phyloP scores from a whole-genome alignment of 1,139 yeast genomes.

The Yamadazyma atmosphaerica region DNA sequence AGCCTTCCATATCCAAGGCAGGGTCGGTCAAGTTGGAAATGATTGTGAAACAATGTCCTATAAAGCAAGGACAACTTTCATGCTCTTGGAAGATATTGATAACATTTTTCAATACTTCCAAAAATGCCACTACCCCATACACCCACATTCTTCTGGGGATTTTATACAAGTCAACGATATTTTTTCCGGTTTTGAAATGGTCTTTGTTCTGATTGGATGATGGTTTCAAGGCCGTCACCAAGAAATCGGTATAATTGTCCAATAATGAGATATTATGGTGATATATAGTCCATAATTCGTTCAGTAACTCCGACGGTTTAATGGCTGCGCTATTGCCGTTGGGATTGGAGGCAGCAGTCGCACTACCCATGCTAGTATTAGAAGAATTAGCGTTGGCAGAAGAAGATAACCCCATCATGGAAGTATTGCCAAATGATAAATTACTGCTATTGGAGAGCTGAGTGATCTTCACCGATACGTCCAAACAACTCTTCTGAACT shows the following conservation, averaged over 20 bases:
- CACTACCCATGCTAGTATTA: conserved; percentile 3
- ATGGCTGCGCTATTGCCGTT: conserved; percentile 9
- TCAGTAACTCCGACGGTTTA: conserved; percentile 52
- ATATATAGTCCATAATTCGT: conserved; percentile 71
- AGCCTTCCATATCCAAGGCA: conserved; percentile 60
- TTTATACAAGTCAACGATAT: conserved; percentile 71
- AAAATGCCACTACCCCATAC: conserved; percentile 73
- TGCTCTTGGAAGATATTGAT: conserved; percentile 56
- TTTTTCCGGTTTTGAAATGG: conserved; percentile 66
- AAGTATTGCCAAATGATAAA: conserved; percentile 13
- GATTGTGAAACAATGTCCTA: conserved; percentile 52
- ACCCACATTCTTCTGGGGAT: conserved; percentile 82
- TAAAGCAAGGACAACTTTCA: conserved; percentile 49
- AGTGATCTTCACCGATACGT: conserved; percentile 51
- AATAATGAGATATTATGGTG: conserved; percentile 63
- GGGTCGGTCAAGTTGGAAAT: conserved; percentile 54
- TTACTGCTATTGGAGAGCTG: conserved; percentile 35
- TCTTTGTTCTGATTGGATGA: conserved; percentile 43
- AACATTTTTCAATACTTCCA: conserved; percentile 77
- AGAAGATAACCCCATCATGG: conserved; percentile 9
- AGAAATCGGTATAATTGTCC: conserved; percentile 69
- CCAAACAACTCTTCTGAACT: conserved; percentile 66
- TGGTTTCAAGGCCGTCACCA: conserved; percentile 69
- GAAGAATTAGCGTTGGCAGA: conserved; percentile 5
- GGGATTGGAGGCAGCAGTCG: conserved; percentile 3